Conservation (phyloP, 1,284 basidiomycete genomes). For the Rhodotorula sp. region DNA sequence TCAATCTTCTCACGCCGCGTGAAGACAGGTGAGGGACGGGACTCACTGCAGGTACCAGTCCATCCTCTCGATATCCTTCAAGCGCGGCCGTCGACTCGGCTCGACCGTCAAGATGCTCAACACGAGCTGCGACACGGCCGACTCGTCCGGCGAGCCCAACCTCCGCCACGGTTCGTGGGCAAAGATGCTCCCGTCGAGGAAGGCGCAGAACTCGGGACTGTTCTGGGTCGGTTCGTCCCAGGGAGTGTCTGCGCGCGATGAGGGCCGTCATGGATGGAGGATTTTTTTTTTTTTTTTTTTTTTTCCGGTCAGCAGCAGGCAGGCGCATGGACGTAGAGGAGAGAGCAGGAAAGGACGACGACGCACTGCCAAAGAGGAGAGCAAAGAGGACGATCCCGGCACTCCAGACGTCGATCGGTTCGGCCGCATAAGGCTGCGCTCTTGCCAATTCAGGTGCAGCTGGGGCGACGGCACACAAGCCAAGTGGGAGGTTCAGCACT, state of each 20-base stretch:
- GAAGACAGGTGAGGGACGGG: background rate
- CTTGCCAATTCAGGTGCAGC: constrained; percentile 43
- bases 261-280: background rate
- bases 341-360: background rate
- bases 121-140: constrained; percentile 61
- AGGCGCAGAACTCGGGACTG: constrained; percentile 77
- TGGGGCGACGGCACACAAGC: background rate
- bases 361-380: constrained; percentile 83
- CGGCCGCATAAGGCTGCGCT: constrained; percentile 69
- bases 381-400: constrained; percentile 95
- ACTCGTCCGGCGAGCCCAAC: constrained; percentile 50
- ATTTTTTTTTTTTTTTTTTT: too few species aligned
- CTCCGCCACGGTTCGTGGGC: constrained; percentile 78
- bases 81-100: constrained; percentile 66
- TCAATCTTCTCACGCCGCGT: too few species aligned
- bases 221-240: constrained; percentile 89
- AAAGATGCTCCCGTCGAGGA: constrained; percentile 72
- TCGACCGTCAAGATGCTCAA: constrained; percentile 72
- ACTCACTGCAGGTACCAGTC: constrained; percentile 74
- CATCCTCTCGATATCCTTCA: constrained; percentile 68
- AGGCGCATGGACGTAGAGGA: too few species aligned
- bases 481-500: background rate
- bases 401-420: constrained; percentile 94
- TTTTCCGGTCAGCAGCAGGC: too few species aligned
- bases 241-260: constrained; percentile 70